Evolutionary conservation across 2,329 filamentous ascomycete species (phyloP), one percentile per base, ranked within the genome.

Genomic region (Grosmannia huntii): DNA sequence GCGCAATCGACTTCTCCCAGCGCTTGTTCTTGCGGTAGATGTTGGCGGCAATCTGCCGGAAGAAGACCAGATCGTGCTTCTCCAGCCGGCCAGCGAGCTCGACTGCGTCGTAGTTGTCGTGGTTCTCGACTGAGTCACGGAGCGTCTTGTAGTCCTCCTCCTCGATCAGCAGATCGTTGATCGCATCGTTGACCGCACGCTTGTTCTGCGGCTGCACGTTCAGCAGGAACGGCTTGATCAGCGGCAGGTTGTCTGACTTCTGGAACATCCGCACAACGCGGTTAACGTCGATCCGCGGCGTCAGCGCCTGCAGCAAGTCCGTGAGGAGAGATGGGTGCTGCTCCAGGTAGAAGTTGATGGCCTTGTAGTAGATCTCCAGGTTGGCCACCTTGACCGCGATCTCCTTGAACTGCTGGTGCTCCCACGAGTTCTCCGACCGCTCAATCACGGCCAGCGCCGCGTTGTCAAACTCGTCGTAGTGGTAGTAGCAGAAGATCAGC

Each of bases 1-100:
- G 78, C 38, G 90, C 84, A 72, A 99, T 99, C 4, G 91, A 96
- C 77, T 97, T 97, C 77, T 97, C 92, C 95, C 95, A 99, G 63
- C 94, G 84, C 86, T 97, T 97, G 80, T 96, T 97, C 82, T 97
- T 99, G 72, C 95, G 90, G 78, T 97, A 99, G 73, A 99, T 99
- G 75, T 81, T 96, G 64, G 95, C 90, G 5, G 94, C 94, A 68
- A 99, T 96, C 74, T 99, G 94, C 68, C 94, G 87, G 87, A 99
- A 99, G 81, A 99, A 99, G 63, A 99, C 91, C 54, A 99, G 77
- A 59, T 99, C 94, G 69, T 99, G 95, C 77, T 94, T 94, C 82
- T 99, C 95, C 12, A 99, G 80, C 58, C 94, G 88, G 69, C 88
- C 82, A 2, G 94, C 95, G 61, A 99, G 83, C 28, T 95, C 91